Evolutionary conservation across 1,284 basidiomycete genomes (phyloP).

Genomic region (Erythrobasidium hasegawianum): DNA sequence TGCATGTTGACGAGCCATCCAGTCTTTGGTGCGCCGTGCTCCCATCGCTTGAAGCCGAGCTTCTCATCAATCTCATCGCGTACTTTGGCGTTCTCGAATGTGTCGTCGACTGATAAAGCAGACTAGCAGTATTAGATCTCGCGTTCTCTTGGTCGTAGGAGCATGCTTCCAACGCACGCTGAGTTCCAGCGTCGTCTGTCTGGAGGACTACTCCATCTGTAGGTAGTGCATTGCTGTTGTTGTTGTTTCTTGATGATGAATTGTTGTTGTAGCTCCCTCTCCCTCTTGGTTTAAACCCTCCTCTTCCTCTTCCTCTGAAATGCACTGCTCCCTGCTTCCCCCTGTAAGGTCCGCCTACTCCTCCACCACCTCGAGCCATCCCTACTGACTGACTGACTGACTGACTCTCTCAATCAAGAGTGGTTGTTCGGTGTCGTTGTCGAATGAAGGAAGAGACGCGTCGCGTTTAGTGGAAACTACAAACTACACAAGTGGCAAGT

Average conservation of each 20-base stretch:
- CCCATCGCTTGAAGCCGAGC: conserved; percentile 73
- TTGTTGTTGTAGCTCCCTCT: conserved; percentile 2
- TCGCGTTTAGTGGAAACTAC: too few relatives aligned
- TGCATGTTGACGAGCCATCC: conserved; percentile 99
- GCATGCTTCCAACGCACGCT: conserved; percentile 8
- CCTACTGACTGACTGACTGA: too few relatives aligned
- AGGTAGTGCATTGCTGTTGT: not conserved
- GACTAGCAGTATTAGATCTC: too few relatives aligned
- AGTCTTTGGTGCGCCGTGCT: conserved; percentile 55
- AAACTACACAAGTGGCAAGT: too few relatives aligned
- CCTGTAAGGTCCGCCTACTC: conserved; percentile 30
- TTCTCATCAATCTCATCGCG: conserved; percentile 89
- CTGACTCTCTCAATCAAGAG: too few relatives aligned
- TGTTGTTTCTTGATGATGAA: too few relatives aligned
- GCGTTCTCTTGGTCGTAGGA: not conserved
- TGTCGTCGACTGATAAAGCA: conserved; percentile 55
- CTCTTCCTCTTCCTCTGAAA: conserved; percentile 25
- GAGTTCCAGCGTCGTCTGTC: conserved; percentile 33
- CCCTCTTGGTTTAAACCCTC: conserved; percentile 20
- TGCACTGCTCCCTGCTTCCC: conserved; percentile 29
- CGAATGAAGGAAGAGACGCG: too few relatives aligned
- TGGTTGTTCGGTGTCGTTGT: too few relatives aligned
- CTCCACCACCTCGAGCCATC: conserved; percentile 31
- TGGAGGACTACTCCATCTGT: conserved; percentile 5
- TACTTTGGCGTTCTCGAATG: conserved; percentile 70